These are phyloP conservation scores for Cladobotryum mycophilum DNA, from an alignment of 2,329 filamentous ascomycete genomes.

Conservation along the genomic window DNA sequence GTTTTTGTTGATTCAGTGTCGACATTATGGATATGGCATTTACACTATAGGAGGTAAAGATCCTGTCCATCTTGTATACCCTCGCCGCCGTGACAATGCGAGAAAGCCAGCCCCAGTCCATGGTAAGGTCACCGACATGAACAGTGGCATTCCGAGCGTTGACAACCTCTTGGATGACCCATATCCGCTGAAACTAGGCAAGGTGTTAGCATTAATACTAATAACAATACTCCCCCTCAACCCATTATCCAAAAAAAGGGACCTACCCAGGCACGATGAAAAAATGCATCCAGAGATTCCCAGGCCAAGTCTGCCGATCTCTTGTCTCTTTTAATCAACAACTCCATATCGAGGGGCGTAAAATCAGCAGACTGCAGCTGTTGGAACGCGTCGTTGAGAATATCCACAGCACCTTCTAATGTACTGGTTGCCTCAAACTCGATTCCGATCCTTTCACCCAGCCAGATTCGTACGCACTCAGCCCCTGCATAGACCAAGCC, in stretches of 20 bases:
- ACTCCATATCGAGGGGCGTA: neutral
- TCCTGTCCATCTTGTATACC: neutral
- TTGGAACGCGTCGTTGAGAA: neutral
- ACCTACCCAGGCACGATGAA: neutral
- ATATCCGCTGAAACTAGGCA: neutral
- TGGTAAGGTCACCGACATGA: neutral
- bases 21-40: neutral
- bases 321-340: neutral
- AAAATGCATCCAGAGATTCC: neutral
- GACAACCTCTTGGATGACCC: constrained; percentile 3
- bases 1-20: neutral
- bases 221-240: neutral
- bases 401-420: neutral
- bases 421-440: neutral
- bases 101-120: neutral
- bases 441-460: neutral
- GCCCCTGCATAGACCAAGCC: neutral
- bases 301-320: neutral
- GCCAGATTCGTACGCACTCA: neutral
- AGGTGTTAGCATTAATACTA: neutral
- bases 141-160: neutral
- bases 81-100: neutral
- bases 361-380: neutral
- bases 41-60: neutral
- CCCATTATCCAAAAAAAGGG: neutral